phyloP scores from a whole-genome alignment of 768 basidiomycete genomes.

The Coprinellus micaceus region DNA sequence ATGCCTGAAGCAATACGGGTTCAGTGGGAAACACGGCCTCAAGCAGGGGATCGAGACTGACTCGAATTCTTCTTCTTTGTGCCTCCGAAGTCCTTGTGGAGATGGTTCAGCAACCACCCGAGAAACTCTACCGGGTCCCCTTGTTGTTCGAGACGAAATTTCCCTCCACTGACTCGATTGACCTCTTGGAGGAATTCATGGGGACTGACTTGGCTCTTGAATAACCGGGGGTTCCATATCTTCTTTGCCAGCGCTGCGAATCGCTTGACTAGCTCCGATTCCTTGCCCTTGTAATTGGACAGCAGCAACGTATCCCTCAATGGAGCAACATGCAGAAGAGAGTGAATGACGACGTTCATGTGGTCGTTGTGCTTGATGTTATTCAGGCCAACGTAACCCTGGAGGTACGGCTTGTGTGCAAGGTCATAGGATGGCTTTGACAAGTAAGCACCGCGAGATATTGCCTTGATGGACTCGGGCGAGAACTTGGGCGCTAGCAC shows the following conservation, averaged over 20 bases:
- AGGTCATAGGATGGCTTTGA: constrained; percentile 84
- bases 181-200: constrained; percentile 99
- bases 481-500: constrained; percentile 89
- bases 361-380: constrained; percentile 98
- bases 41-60: constrained; percentile 33
- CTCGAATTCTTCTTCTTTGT: constrained; percentile 89
- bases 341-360: constrained; percentile 95
- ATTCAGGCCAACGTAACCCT: constrained; percentile 95
- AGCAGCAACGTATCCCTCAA: constrained; percentile 85
- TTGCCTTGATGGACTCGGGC: constrained; percentile 44
- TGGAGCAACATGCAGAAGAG: constrained; percentile 86
- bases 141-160: constrained; percentile 89
- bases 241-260: constrained; percentile 88
- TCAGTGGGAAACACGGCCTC: constrained; percentile 16
- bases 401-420: constrained; percentile 72
- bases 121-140: constrained; percentile 97
- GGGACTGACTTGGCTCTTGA: constrained; percentile 98
- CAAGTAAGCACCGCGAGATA: constrained; percentile 58
- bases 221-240: constrained; percentile 92
- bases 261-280: constrained; percentile 83
- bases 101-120: constrained; percentile 89
- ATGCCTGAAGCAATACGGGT: constrained; percentile 51
- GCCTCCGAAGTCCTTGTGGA: constrained; percentile 94
- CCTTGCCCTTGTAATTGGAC: constrained; percentile 66
- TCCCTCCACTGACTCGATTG: constrained; percentile 79